A percentile compares a stretch with the other conserved stretches of the same genome.
Evolutionary conservation across 2,329 filamentous ascomycete genomes (phyloP).

Genomic region (Lasiodiplodia gonubiensis): DNA sequence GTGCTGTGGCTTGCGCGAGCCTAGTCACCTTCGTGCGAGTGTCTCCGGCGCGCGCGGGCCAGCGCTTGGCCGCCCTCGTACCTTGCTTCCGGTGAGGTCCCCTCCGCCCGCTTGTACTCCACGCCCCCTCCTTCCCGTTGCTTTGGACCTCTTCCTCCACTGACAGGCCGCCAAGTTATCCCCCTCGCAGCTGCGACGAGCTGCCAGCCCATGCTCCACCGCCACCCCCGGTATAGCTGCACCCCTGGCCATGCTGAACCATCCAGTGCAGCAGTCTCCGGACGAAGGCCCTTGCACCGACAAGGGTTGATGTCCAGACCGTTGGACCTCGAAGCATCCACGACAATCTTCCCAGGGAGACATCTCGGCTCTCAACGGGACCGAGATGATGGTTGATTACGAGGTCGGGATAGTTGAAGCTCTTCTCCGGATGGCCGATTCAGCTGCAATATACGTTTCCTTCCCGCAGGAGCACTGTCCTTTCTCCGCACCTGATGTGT

Average conservation of each 20-base stretch:
- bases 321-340: constrained; percentile 18
- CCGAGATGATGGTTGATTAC: not conserved
- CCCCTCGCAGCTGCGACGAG: constrained; percentile 13
- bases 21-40: no score
- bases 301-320: not conserved
- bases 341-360: constrained; percentile 11
- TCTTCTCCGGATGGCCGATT: no score
- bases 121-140: not conserved
- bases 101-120: not conserved
- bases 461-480: no score
- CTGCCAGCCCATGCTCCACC: constrained; percentile 9
- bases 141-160: constrained; percentile 8
- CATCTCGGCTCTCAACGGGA: not conserved
- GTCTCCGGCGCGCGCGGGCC: no score
- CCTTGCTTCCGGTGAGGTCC: not conserved
- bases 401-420: no score
- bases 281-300: not conserved
- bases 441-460: no score
- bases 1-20: no score
- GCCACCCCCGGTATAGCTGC: constrained; percentile 7
- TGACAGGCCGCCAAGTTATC: constrained; percentile 10
- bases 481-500: constrained; percentile 11
- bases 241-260: not conserved
- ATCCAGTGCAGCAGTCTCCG: not conserved
- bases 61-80: not conserved